phyloP scores from a whole-genome alignment of 768 basidiomycete species.

The Tylopilus vinaceipallidus region DNA sequence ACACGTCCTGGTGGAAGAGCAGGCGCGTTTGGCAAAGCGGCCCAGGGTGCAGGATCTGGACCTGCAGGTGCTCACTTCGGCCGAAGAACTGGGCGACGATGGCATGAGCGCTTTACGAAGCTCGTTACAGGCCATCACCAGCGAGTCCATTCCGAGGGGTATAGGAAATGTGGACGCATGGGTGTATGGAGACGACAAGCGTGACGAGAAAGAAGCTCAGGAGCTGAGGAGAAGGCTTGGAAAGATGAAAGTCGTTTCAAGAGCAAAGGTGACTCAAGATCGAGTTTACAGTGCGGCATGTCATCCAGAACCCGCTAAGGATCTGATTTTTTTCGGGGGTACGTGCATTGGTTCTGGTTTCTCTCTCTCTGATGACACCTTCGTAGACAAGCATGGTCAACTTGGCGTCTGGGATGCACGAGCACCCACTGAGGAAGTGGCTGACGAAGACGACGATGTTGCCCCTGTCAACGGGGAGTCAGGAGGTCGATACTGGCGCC shows the following conservation, averaged over 20 bases:
- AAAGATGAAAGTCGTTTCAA: constrained; percentile 61
- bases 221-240: constrained; percentile 55
- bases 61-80: constrained; percentile 47
- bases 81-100: constrained; percentile 45
- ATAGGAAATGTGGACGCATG: constrained; percentile 49
- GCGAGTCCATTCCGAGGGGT: constrained; percentile 37
- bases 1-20: constrained; percentile 59
- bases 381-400: constrained; percentile 77
- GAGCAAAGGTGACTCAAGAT: constrained; percentile 78
- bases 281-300: constrained; percentile 77
- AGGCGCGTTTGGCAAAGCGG: constrained; percentile 56
- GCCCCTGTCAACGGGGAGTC: constrained; percentile 41
- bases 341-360: background rate
- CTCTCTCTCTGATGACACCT: constrained; percentile 1
- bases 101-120: constrained; percentile 47
- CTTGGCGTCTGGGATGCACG: constrained; percentile 86
- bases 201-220: constrained; percentile 46
- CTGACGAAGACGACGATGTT: constrained; percentile 62
- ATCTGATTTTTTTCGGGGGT: constrained; percentile 89
- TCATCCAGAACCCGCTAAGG: constrained; percentile 77
- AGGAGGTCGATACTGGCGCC: constrained; percentile 75
- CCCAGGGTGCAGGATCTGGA: constrained; percentile 69
- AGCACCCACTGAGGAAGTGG: constrained; percentile 61
- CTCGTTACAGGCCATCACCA: constrained; percentile 41
- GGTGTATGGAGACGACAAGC: constrained; percentile 45